phyloP scores from a whole-genome alignment of 2,329 filamentous ascomycete genomes.

The Ophiosphaerella korrae region DNA sequence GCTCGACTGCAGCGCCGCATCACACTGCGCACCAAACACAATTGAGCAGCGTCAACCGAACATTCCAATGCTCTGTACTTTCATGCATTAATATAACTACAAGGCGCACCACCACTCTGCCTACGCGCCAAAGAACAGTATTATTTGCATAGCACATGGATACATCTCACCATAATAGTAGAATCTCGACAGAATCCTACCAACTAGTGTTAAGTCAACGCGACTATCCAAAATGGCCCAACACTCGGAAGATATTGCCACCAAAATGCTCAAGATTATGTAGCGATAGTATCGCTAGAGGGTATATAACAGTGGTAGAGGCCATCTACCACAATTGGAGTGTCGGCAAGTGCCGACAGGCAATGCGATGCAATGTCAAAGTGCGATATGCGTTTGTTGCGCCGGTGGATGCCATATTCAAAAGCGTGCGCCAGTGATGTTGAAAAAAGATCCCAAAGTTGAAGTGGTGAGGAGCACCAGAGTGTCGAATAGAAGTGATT shows the following conservation, averaged over 20 bases:
- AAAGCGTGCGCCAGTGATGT: conserved; percentile 12
- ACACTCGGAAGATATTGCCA: conserved; percentile 3
- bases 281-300: conserved; percentile 14
- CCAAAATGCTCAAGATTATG: conserved; percentile 7
- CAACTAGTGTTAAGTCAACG: conserved; percentile 9
- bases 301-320: conserved; percentile 21
- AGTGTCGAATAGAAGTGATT: conserved; percentile 16
- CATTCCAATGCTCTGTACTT: too few relatives aligned
- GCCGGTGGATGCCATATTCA: conserved; percentile 21
- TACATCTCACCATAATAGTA: conserved; percentile 38
- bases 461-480: conserved; percentile 3
- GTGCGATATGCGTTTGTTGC: conserved; percentile 23
- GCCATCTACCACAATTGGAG: conserved; percentile 12
- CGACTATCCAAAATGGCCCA: conserved; percentile 17
- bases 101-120: conserved; percentile 1
- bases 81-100: neutral
- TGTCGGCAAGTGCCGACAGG: conserved; percentile 11
- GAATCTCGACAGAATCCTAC: conserved; percentile 16
- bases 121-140: conserved; percentile 1
- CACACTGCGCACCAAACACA: neutral
- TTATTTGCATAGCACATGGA: conserved; percentile 17
- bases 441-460: conserved; percentile 9
- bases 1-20: neutral
- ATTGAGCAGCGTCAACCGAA: neutral
- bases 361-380: conserved; percentile 17